Percentiles rank a stretch among this genome's conserved stretches.
phyloP scores from a whole-genome alignment of 129 eudicot genomes.

The Scalesia atractyloides region DNA sequence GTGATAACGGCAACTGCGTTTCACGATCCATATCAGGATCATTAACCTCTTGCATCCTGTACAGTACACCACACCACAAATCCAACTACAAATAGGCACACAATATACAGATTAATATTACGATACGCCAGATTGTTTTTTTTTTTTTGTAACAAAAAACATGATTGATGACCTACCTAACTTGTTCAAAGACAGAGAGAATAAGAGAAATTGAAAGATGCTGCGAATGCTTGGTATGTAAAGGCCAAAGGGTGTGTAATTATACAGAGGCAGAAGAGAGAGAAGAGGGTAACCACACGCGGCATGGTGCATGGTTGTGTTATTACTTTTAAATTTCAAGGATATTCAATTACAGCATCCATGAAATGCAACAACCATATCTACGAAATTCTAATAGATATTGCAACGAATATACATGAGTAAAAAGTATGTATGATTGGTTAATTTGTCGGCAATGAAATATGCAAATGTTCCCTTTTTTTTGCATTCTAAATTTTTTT shows the following conservation, averaged over 20 bases:
- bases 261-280: background rate
- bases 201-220: background rate
- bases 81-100: background rate
- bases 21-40: slow-evolving; percentile 16
- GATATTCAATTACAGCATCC: background rate
- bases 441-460: background rate
- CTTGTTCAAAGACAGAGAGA: background rate
- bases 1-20: slow-evolving; percentile 15
- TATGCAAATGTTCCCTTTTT: background rate
- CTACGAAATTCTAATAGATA: background rate
- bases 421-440: background rate
- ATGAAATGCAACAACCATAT: background rate
- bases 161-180: background rate
- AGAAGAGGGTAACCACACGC: background rate
- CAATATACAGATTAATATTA: background rate
- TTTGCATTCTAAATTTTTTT: no score
- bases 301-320: background rate
- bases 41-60: background rate
- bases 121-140: background rate
- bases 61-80: background rate
- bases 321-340: background rate
- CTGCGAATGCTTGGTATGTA: background rate
- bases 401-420: background rate
- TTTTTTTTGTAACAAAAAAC: background rate
- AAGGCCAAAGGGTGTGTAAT: background rate